Percentiles rank a stretch among this genome's conserved stretches.
Conservation (phyloP, 345 rosid genomes). For the Litchi chinensis region DNA sequence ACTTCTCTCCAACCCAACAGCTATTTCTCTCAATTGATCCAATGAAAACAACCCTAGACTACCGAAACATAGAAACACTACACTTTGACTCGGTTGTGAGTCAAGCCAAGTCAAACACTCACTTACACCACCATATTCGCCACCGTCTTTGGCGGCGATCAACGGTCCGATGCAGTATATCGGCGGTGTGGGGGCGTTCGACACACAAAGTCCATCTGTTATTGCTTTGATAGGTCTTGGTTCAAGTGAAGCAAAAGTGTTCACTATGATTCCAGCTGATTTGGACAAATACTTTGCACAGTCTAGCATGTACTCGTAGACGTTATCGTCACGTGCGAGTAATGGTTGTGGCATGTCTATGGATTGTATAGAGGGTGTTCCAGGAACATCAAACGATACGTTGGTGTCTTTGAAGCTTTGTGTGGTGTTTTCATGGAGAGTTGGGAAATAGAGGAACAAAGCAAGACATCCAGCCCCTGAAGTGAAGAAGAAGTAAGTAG, state of each 20-base stretch:
- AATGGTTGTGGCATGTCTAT: conserved; percentile 28
- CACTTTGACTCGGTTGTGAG: conserved; percentile 45
- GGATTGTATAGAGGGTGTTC: conserved; percentile 38
- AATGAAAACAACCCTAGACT: conserved; percentile 52
- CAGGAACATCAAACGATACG: conserved; percentile 39
- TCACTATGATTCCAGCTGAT: conserved; percentile 52
- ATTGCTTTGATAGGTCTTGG: conserved; percentile 36
- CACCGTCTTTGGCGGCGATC: conserved; percentile 17
- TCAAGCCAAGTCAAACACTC: conserved; percentile 53
- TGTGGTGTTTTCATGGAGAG: conserved; percentile 32
- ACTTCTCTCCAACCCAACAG: conserved; percentile 52
- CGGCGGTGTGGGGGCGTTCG: conserved; percentile 34
- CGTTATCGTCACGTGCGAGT: conserved; percentile 33
- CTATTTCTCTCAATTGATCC: conserved; percentile 48
- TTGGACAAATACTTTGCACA: conserved; percentile 17
- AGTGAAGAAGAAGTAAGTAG: conserved; percentile 48
- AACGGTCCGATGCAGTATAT: conserved; percentile 62
- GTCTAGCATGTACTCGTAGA: conserved; percentile 29
- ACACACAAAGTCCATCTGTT: conserved; percentile 47
- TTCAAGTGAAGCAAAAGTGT: conserved; percentile 63
- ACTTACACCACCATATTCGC: not conserved
- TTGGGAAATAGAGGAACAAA: conserved; percentile 32
- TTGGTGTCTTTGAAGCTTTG: conserved; percentile 44
- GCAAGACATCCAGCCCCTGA: conserved; percentile 45
- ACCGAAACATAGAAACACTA: conserved; percentile 65